A percentile compares a stretch with the other conserved stretches of the same genome.
These are phyloP conservation scores for Suillus brevipes DNA, from an alignment of 768 basidiomycete genomes.

Conservation along the genomic window DNA sequence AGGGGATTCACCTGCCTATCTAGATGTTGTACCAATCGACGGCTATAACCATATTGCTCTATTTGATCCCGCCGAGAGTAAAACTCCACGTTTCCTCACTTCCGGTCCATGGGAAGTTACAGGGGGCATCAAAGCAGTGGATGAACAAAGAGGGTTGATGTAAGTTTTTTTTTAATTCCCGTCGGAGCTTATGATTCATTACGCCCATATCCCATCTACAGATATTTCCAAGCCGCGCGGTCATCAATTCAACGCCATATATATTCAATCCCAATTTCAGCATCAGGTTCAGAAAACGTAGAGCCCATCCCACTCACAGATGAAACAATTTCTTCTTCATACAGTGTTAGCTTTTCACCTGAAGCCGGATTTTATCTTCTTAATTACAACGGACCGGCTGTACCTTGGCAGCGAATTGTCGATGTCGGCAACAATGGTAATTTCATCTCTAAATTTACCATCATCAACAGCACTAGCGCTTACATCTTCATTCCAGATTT, in stretches of 20 bases:
- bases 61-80: conserved; percentile 74
- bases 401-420: conserved; percentile 86
- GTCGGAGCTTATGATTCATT: conserved; percentile 21
- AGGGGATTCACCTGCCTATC: conserved; percentile 63
- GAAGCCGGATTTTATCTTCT: conserved; percentile 82
- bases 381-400: conserved; percentile 73
- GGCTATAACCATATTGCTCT: conserved; percentile 94
- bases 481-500: conserved; percentile 43
- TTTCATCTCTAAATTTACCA: conserved; percentile 19
- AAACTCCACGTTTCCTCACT: conserved; percentile 80
- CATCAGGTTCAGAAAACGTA: conserved; percentile 32
- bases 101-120: conserved; percentile 90
- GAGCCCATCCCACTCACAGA: conserved; percentile 57
- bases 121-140: conserved; percentile 68
- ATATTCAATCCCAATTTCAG: conserved; percentile 76
- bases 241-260: conserved; percentile 84
- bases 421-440: conserved; percentile 49
- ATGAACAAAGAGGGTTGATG: conserved; percentile 67
- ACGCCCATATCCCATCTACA: conserved; percentile 34
- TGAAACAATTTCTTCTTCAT: conserved; percentile 50
- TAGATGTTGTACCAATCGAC: conserved; percentile 86
- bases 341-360: conserved; percentile 78
- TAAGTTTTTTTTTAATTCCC: conserved; percentile 47
- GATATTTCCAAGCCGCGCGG: conserved; percentile 87
- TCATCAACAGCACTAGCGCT: conserved; percentile 1